These are phyloP conservation scores for Paspalum notatum DNA, from an alignment of 176 grass and related monocot genomes.

Conservation along the genomic window DNA sequence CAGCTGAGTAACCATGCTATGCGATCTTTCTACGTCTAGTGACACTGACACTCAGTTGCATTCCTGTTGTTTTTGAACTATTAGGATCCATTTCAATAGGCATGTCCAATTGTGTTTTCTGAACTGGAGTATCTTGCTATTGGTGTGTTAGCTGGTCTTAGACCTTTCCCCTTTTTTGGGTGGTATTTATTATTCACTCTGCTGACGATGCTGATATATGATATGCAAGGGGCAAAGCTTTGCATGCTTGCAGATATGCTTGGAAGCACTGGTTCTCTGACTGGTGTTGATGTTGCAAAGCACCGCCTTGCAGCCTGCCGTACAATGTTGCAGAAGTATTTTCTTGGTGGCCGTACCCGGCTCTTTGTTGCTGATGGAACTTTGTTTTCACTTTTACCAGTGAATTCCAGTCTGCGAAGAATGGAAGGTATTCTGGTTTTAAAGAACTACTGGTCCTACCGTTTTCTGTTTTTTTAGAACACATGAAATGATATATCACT, in stretches of 20 bases:
- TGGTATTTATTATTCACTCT: constrained; percentile 25
- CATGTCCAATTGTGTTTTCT: neutral
- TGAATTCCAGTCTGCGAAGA: constrained; percentile 34
- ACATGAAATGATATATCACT: constrained; percentile 2
- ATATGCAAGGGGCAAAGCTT: constrained; percentile 82
- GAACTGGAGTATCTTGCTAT: neutral
- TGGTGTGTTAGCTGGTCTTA: neutral
- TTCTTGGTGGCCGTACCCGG: constrained; percentile 69
- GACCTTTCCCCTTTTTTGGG: constrained; percentile 19
- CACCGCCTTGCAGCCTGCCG: constrained; percentile 84
- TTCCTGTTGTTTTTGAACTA: neutral
- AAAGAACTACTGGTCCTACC: neutral
- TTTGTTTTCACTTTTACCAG: constrained; percentile 79
- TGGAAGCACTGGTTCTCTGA: constrained; percentile 72
- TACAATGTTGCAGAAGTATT: constrained; percentile 94
- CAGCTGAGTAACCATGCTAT: neutral
- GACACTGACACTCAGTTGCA: no score
- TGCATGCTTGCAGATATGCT: constrained; percentile 95
- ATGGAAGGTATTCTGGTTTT: constrained; percentile 38
- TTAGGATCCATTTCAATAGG: constrained; percentile 8
- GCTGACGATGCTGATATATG: constrained; percentile 15
- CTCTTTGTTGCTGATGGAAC: constrained; percentile 95
- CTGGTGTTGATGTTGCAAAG: constrained; percentile 92
- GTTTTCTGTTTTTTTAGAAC: constrained; percentile 29
- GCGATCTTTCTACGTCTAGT: neutral